These are phyloP conservation scores for Hansenula anomala DNA, from an alignment of 1,139 yeast genomes.

Conservation along the genomic window DNA sequence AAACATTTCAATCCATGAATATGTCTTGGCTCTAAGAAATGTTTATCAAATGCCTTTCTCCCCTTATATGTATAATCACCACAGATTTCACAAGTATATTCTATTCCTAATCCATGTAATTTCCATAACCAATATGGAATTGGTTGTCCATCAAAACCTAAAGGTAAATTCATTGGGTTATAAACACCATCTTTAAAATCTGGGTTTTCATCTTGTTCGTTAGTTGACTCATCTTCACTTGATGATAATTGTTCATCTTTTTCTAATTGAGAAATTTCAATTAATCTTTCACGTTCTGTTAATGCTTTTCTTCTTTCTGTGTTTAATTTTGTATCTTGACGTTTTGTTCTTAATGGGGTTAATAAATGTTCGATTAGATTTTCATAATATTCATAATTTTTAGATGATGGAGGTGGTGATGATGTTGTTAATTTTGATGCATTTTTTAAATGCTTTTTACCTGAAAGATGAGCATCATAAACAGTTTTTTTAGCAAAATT, in stretches of 20 bases:
- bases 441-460: conserved; percentile 72
- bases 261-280: conserved; percentile 46
- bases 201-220: conserved; percentile 17
- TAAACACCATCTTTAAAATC: conserved; percentile 5
- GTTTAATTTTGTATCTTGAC: conserved; percentile 51
- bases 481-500: conserved; percentile 62
- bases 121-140: conserved; percentile 94
- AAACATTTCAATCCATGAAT: conserved; percentile 67
- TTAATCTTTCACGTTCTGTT: conserved; percentile 66
- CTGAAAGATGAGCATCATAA: conserved; percentile 62
- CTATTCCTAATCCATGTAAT: conserved; percentile 76
- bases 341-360: conserved; percentile 27
- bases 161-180: conserved; percentile 59
- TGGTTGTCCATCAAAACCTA: conserved; percentile 88
- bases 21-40: conserved; percentile 69
- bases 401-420: neutral
- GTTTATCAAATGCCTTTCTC: conserved; percentile 63
- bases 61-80: conserved; percentile 77
- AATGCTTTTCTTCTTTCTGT: conserved; percentile 63
- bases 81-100: conserved; percentile 80
- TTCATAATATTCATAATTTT: conserved; percentile 27
- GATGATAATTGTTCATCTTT: conserved; percentile 25
- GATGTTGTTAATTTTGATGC: conserved; percentile 10
- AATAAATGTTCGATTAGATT: conserved; percentile 32
- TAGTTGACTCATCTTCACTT: conserved; percentile 18